Evolutionary conservation across 495 filamentous ascomycete genomes (phyloP).

Genomic region (Penicillium canariense): DNA sequence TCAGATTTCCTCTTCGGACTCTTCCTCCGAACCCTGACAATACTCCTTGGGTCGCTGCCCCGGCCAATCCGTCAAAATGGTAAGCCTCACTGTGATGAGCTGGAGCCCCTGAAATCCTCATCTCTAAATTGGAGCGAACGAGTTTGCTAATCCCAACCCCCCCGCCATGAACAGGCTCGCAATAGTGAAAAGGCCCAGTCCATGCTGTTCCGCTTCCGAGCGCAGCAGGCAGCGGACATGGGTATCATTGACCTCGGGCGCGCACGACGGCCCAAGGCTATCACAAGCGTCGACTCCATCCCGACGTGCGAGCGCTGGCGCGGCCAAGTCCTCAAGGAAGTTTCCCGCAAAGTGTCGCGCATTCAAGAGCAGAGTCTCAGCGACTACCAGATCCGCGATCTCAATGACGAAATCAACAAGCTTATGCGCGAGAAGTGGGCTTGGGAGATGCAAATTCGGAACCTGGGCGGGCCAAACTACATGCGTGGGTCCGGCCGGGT

Average conservation of each 20-base stretch:
- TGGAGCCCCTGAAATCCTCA: neutral
- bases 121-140: neutral
- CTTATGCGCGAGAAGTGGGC: conserved; percentile 97
- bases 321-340: conserved; percentile 94
- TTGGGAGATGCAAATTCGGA: conserved; percentile 96
- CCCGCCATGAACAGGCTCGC: conserved; percentile 52
- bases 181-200: conserved; percentile 99
- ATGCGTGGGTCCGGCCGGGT: conserved; percentile 85
- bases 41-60: conserved; percentile 16
- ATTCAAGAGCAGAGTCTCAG: conserved; percentile 87
- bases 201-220: conserved; percentile 99
- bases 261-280: conserved; percentile 82
- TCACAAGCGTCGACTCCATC: conserved; percentile 79
- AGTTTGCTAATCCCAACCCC: conserved; percentile 20
- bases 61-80: conserved; percentile 33
- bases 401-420: conserved; percentile 99
- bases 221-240: conserved; percentile 91
- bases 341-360: conserved; percentile 90
- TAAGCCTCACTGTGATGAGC: conserved; percentile 13
- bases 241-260: conserved; percentile 95
- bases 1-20: conserved; percentile 23
- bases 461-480: conserved; percentile 94
- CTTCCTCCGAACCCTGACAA: conserved; percentile 22
- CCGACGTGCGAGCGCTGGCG: conserved; percentile 96
- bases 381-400: conserved; percentile 95